A percentile compares a stretch with the other conserved stretches of the same genome.
Evolutionary conservation across 306 rosid genomes (phyloP).

Genomic region (Sophora flavescens): DNA sequence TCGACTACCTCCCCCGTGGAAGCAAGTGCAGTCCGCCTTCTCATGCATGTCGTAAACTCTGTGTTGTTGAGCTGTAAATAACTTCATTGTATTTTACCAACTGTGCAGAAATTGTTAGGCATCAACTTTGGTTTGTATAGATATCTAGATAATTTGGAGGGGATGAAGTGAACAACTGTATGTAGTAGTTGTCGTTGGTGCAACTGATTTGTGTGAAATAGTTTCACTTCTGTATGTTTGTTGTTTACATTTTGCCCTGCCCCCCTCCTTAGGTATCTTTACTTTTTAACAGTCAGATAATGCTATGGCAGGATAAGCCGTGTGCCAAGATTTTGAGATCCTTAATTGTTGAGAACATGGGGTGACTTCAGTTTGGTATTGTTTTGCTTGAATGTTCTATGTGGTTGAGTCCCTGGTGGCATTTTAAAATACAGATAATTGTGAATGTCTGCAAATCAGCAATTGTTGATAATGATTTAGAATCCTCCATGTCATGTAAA

Average conservation of each 20-base stretch:
- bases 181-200: constrained; percentile 35
- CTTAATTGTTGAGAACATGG: constrained; percentile 15
- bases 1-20: constrained; percentile 62
- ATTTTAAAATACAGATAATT: neutral
- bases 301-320: constrained; percentile 8
- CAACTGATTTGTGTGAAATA: constrained; percentile 51
- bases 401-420: constrained; percentile 30
- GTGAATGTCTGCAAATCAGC: constrained; percentile 27
- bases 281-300: neutral
- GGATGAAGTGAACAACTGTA: constrained; percentile 43
- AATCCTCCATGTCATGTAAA: constrained; percentile 22
- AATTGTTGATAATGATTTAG: neutral
- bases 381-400: constrained; percentile 25
- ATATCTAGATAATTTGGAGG: constrained; percentile 48
- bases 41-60: constrained; percentile 78
- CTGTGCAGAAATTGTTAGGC: constrained; percentile 48
- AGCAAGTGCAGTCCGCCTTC: constrained; percentile 64
- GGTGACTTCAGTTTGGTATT: constrained; percentile 10
- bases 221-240: constrained; percentile 39
- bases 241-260: neutral
- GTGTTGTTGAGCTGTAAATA: constrained; percentile 75
- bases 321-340: constrained; percentile 27
- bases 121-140: constrained; percentile 54
- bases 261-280: neutral
- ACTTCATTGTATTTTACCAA: constrained; percentile 38